Evolutionary conservation across 176 grass and related monocot genomes (phyloP).

Genomic region (Oryza rufipogon): DNA sequence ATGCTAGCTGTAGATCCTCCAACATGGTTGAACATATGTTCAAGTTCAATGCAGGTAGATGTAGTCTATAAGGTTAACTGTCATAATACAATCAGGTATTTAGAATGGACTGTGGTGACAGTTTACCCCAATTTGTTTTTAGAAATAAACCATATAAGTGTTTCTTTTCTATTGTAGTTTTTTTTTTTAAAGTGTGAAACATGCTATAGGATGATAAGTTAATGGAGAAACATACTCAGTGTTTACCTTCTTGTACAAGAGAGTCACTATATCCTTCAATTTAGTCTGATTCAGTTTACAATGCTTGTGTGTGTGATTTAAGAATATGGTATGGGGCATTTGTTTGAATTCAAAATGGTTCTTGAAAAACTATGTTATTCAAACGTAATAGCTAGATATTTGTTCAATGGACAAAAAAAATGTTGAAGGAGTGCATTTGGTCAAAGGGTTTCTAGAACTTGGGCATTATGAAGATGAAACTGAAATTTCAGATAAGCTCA

Average conservation of each 20-base stretch:
- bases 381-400: neutral
- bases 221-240: neutral
- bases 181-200: neutral
- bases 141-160: neutral
- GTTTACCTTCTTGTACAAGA: neutral
- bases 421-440: neutral
- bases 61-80: neutral
- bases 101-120: neutral
- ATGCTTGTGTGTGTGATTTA: neutral
- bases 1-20: neutral
- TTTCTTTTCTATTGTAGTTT: slow-evolving; percentile 3
- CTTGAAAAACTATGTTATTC: neutral
- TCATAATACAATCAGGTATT: neutral
- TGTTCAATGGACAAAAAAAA: neutral
- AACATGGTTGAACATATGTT: neutral
- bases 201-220: slow-evolving; percentile 4
- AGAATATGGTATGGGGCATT: too few relatives aligned
- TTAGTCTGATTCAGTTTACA: neutral
- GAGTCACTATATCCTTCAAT: neutral
- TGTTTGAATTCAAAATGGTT: neutral
- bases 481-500: neutral
- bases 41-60: neutral
- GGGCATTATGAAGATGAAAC: neutral
- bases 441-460: neutral
- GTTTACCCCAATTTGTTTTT: neutral